phyloP scores from a whole-genome alignment of 441 rosid species.

The Arabidopsis lyrata region DNA sequence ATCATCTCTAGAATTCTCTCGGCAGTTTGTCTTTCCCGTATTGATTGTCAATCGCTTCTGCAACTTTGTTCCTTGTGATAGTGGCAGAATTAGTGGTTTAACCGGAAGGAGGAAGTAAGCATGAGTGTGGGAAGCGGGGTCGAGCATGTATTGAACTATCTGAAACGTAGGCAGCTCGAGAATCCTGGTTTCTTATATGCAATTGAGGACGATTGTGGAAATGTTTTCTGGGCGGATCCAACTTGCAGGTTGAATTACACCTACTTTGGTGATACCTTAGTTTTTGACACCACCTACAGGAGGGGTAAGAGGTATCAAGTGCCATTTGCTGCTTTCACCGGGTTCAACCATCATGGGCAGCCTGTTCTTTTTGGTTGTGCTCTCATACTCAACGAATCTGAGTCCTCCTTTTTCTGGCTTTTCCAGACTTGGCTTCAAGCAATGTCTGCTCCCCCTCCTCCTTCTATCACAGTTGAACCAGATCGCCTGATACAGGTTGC shows the following conservation, averaged over 20 bases:
- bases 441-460: constrained; percentile 62
- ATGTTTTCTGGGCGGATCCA: constrained; percentile 81
- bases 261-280: constrained; percentile 69
- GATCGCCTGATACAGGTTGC: constrained; percentile 62
- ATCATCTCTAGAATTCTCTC: background rate
- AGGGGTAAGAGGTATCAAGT: constrained; percentile 53
- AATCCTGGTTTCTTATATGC: constrained; percentile 74
- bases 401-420: constrained; percentile 69
- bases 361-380: constrained; percentile 81
- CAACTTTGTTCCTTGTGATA: background rate
- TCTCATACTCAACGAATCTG: constrained; percentile 66
- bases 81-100: constrained; percentile 19
- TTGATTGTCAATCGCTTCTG: constrained; percentile 7
- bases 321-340: constrained; percentile 78
- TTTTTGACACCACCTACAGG: constrained; percentile 62
- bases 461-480: constrained; percentile 73
- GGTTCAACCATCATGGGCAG: constrained; percentile 78
- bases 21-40: background rate
- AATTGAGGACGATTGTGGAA: constrained; percentile 51
- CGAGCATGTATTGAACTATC: constrained; percentile 59
- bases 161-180: constrained; percentile 63
- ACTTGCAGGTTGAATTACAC: constrained; percentile 58
- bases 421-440: constrained; percentile 75
- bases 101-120: constrained; percentile 28
- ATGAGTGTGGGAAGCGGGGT: constrained; percentile 59